phyloP scores from a whole-genome alignment of 139 green algal species.

The Astrephomene gubernaculifera region DNA sequence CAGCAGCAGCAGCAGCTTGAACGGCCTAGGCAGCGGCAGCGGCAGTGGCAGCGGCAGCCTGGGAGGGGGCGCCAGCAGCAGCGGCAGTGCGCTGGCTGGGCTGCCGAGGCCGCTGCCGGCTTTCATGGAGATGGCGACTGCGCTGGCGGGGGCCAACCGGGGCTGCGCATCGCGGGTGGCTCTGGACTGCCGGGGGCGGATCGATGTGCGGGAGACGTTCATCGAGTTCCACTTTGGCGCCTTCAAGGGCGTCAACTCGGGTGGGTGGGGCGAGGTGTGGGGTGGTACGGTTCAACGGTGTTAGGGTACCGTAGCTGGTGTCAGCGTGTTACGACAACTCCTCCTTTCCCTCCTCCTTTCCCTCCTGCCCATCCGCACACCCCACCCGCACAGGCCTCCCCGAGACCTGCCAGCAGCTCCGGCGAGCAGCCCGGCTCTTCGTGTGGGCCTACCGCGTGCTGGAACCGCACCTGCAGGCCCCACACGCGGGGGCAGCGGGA shows the following conservation, averaged over 20 bases:
- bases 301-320: neutral
- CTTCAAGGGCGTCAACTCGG: constrained; percentile 30
- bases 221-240: constrained; percentile 44
- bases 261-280: neutral
- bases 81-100: too few species aligned
- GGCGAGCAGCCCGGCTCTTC: constrained; percentile 26
- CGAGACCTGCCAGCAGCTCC: constrained; percentile 22
- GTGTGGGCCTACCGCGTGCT: constrained; percentile 39
- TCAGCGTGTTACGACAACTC: too few species aligned
- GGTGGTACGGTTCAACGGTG: neutral
- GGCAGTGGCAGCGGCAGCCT: too few species aligned
- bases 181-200: constrained; percentile 35
- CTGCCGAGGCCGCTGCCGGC: constrained; percentile 24
- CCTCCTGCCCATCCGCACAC: neutral
- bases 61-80: too few species aligned
- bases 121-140: constrained; percentile 36
- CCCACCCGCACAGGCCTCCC: neutral
- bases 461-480: constrained; percentile 27
- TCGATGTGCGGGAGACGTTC: constrained; percentile 39
- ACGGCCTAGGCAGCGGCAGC: too few species aligned
- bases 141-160: neutral
- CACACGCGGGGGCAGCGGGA: too few species aligned
- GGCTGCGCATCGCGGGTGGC: neutral
- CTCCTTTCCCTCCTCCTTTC: neutral
- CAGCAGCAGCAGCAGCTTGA: too few species aligned